These are phyloP conservation scores for Apiospora malaysiana DNA, from an alignment of 2,329 filamentous ascomycete species.

Conservation along the genomic window DNA sequence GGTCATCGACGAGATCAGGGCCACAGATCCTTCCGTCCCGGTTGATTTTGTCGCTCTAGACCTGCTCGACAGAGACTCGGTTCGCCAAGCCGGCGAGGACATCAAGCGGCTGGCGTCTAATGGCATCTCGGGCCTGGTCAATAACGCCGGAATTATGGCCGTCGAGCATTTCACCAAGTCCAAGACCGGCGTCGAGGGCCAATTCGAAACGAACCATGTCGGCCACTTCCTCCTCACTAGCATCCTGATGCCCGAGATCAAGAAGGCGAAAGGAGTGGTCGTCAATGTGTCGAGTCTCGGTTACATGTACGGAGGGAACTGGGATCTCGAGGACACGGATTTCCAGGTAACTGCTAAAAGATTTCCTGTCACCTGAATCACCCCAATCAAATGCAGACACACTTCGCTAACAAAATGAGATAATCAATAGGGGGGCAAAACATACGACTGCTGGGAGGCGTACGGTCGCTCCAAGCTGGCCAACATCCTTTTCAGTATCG, in stretches of 20 bases:
- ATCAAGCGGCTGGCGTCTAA: not conserved
- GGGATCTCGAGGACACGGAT: constrained; percentile 48
- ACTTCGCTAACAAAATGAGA: not conserved
- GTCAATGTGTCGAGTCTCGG: constrained; percentile 51
- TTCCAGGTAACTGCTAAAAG: constrained; percentile 40
- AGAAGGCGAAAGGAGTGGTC: constrained; percentile 38
- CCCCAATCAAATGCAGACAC: not conserved
- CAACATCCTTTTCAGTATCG: constrained; percentile 36
- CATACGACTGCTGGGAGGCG: constrained; percentile 37
- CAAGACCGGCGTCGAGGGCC: constrained; percentile 45
- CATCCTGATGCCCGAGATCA: constrained; percentile 39
- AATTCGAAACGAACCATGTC: constrained; percentile 44
- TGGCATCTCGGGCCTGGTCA: constrained; percentile 28
- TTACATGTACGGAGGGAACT: constrained; percentile 46
- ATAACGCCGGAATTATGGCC: constrained; percentile 51
- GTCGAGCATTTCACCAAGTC: constrained; percentile 34
- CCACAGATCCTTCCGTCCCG: not conserved
- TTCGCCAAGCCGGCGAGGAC: constrained; percentile 14
- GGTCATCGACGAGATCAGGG: not conserved
- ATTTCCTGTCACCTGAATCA: not conserved
- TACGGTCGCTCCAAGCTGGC: constrained; percentile 48
- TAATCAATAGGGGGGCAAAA: constrained; percentile 27
- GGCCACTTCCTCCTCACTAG: constrained; percentile 47
- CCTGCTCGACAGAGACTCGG: constrained; percentile 1
- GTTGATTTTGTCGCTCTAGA: constrained; percentile 16